These are phyloP conservation scores for Tanacetum coccineum DNA, from an alignment of 129 eudicot genomes.

Conservation along the genomic window DNA sequence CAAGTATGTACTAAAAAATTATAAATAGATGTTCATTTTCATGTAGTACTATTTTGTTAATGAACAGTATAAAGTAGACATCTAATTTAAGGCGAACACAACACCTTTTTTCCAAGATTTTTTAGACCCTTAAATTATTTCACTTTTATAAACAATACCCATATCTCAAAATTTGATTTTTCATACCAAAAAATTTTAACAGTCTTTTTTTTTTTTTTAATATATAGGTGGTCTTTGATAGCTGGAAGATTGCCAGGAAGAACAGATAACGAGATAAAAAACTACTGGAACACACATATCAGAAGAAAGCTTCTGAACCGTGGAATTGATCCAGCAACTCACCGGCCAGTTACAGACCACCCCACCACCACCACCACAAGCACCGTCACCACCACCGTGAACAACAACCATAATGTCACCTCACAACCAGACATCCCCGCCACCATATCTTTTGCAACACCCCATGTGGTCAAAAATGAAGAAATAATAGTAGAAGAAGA, in stretches of 20 bases:
- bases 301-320: conserved; percentile 81
- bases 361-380: conserved; percentile 21
- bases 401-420: conserved; percentile 27
- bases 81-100: neutral
- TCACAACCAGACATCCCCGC: conserved; percentile 12
- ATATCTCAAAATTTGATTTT: too few species aligned
- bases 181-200: too few species aligned
- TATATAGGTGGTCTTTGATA: conserved; percentile 83
- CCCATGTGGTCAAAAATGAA: conserved; percentile 31
- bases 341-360: conserved; percentile 56
- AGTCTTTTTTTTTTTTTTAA: neutral
- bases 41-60: too few species aligned
- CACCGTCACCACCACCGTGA: conserved; percentile 34
- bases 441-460: conserved; percentile 27
- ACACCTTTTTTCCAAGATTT: neutral
- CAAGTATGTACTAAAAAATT: too few species aligned
- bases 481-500: conserved; percentile 13
- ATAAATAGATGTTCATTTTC: too few species aligned
- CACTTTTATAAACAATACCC: neutral
- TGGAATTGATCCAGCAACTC: conserved; percentile 93
- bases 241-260: conserved; percentile 97
- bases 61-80: neutral
- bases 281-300: conserved; percentile 95
- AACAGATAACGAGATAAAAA: conserved; percentile 95
- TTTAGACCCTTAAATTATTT: neutral